Evolutionary conservation across 441 rosid genomes (phyloP), one percentile per base, ranked within the genome.

Genomic region (Eruca vesicaria): DNA sequence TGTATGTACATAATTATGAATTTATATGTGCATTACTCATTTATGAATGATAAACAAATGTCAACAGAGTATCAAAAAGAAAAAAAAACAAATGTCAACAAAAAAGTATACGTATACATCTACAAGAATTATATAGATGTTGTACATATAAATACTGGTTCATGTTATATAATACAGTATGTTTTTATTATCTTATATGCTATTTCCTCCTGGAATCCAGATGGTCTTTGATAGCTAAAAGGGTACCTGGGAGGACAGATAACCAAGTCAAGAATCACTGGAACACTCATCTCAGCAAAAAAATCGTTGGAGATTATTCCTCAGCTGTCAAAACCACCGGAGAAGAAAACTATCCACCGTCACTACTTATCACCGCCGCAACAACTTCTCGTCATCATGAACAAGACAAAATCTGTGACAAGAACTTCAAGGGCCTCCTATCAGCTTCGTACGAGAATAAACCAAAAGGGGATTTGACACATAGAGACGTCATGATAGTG

Each of bases 251-350:
- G 19, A 36, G 79, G 55, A 75, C 79, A 35, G 79, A 68, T 35
- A 75, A 75, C 58, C 74, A 75, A 61, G 69, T 75, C 16, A 75
- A 75, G 74, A 75, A 75, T 20, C 55, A 75, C 9, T 75, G 78
- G 73, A 75, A 52, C 63, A 35, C 72, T 57, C 75, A 58, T 58
- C 78, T 75, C 43, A 75, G 69, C 53, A 75, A 69, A 50, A 75
- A 75, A 38, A 2, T 48, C 15, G 62, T 45, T 5, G 29, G 28
- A 16, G 55, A 66, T 74, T 16, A 67, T 11, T 32, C 73, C 5
- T 21, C 72, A 9, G 29, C 59, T 48, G 53, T 48, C 53, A 66
- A 67, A 67, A 66, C 72, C 38, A 43, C 60, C 29, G 52, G 52
- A 10, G 66, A 68, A 2, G 28, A 48, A 7, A 23, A 62, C 7